Base-by-base conservation (phyloP, 352 stramenopile species). In the Globisporangium sylvaticum region DNA sequence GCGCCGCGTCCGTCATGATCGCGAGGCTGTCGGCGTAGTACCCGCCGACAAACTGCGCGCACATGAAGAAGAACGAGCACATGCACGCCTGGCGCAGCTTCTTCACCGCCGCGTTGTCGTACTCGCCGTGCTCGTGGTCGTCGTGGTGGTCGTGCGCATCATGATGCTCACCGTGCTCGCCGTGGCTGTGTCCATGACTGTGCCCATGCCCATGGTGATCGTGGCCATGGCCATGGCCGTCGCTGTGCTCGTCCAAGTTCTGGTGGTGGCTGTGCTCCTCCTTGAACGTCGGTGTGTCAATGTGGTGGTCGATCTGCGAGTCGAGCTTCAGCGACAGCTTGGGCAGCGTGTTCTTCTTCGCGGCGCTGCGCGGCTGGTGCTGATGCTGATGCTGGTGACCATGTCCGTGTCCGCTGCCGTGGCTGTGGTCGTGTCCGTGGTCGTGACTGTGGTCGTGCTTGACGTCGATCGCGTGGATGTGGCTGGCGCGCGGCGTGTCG, bases 31-130 rank as follows among this genome's bases (percentile, higher is more conserved):
- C 94, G 0, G 95, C 87, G 64, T 98, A 80, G 60, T 96, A 93
- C 9, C 97, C 98, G 22, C 97, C 97, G 37, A 97, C 68, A 15
- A 99, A 85, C 81, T 99, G 96, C 20, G 98, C 82, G 34, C 97
- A 76, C 83, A 99, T 98, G 76, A 99, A 99, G 50, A 93, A 63
- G 15, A 92, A 80, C 50, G 92, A 97, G 58, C 96, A 95, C 14
- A 84, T 53, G 48, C 84, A 93, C 18, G 85, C 87, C 31, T 86
- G 72, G 52, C 86, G 82, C 44, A 95, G 74, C 66, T 95, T 93
- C 62, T 79, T 75, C 64, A 88, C 78, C 10, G 83, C 83, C 6
- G 75, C 79, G n/a, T 78, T 70, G 9, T 64, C 70, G 14, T 79
- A 53, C 22, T 65, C 64, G 25, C 70, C 15, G 20, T 74, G 27